These are phyloP conservation scores for Aspergillus ochraceoroseus DNA, from an alignment of 2,329 filamentous ascomycete genomes.

Conservation along the genomic window DNA sequence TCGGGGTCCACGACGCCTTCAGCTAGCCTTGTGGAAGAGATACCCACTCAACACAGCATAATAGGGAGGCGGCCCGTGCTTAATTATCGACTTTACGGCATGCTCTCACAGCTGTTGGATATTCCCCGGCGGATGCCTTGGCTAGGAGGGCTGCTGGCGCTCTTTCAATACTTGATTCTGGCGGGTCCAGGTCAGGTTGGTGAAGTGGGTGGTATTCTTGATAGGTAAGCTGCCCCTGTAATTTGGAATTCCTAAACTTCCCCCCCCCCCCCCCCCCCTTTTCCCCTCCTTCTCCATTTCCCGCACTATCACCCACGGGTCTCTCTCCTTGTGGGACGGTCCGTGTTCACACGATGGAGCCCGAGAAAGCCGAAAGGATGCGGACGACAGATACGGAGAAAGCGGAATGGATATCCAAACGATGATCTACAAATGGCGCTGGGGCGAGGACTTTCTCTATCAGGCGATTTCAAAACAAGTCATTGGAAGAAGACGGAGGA, in stretches of 20 bases:
- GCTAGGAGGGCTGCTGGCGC: slow-evolving; percentile 69
- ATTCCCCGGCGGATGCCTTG: slow-evolving; percentile 82
- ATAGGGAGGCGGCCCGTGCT: slow-evolving; percentile 58
- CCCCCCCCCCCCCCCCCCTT: slow-evolving; percentile 5
- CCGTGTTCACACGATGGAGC: slow-evolving; percentile 7
- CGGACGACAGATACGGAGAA: slow-evolving; percentile 29
- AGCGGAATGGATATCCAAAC: slow-evolving; percentile 29
- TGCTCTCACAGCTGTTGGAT: slow-evolving; percentile 66
- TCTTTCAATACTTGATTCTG: slow-evolving; percentile 69
- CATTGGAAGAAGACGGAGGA: slow-evolving; percentile 20
- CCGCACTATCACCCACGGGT: slow-evolving; percentile 3
- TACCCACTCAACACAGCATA: slow-evolving; percentile 29
- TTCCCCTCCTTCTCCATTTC: slow-evolving; percentile 3
- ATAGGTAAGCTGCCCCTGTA: slow-evolving; percentile 67
- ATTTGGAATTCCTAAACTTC: slow-evolving; percentile 15
- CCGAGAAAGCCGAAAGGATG: slow-evolving; percentile 12
- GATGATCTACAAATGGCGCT: slow-evolving; percentile 29
- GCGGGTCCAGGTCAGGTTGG: slow-evolving; percentile 71
- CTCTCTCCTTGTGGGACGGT: slow-evolving; percentile 9
- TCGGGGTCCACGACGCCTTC: slow-evolving; percentile 24
- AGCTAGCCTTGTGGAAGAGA: slow-evolving; percentile 27
- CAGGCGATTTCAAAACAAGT: slow-evolving; percentile 16
- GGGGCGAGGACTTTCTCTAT: slow-evolving; percentile 23
- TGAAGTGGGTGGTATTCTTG: slow-evolving; percentile 69
- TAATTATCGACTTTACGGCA: slow-evolving; percentile 71